Evolutionary conservation across 306 rosid species (phyloP), one percentile per base, ranked within the genome.

Genomic region (Betula pendula): DNA sequence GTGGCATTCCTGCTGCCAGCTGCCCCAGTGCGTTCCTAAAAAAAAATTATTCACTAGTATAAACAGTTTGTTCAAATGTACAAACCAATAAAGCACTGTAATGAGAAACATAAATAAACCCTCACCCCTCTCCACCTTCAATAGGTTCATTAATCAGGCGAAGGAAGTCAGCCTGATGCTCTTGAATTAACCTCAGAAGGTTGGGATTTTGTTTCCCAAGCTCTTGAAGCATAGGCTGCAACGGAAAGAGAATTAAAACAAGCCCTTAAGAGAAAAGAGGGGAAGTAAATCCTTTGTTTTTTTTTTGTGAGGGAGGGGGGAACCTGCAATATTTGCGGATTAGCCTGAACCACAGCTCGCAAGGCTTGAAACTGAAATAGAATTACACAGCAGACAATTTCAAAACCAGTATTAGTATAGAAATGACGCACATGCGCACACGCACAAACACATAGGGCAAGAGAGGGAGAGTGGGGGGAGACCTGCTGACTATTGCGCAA

Each of bases 141-240:
- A 75, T 81, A 3, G 97, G 95, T 74, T 92, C 97, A 77, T 94
- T 92, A 63, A 94, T 92, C 60, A 94, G 83, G 76, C 89, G 97
- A 74, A 92, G 89, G 75, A 94, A 94, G 82, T 90, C 97, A 71
- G 92, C 90, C 73, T 88, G 96, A 83, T 94, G 97, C 66, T 92
- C 93, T 80, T 83, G 91, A 82, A 94, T 94, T 85, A 92, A 83
- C 80, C 97, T 86, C 91, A 90, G 85, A 27, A 92, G 95, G 69
- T 92, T 90, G 79, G 97, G 96, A 83, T 94, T 94, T 84, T 94
- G 97, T 80, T 92, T 92, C 69, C 97, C 98, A 50, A 94, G 87
- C 85, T 92, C 98, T 77, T 92, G 98, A 79, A 94, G 96, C 97
- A 94, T 94, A 74, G 98, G 97, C 97, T 94, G 89, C 77, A 80